Conservation (phyloP, 2,329 filamentous ascomycete species). For the Zymoseptoria passerinii region DNA sequence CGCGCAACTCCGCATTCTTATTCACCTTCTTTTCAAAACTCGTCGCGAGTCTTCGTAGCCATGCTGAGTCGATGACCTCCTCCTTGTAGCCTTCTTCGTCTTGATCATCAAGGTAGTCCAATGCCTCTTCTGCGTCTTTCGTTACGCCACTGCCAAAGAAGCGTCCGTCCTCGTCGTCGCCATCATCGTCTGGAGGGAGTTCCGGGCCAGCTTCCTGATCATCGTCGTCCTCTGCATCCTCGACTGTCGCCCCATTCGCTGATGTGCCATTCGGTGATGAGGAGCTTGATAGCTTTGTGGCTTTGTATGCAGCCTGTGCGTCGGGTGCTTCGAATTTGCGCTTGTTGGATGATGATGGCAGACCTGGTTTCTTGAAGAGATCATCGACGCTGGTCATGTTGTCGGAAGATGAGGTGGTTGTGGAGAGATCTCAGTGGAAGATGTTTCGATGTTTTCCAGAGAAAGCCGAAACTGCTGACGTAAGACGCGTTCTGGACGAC, state of each 20-base stretch:
- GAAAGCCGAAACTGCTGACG: not conserved
- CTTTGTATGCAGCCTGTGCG: conserved; percentile 53
- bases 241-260: conserved; percentile 38
- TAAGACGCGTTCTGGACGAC: not conserved
- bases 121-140: conserved; percentile 67
- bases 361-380: conserved; percentile 51
- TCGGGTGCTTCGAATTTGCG: conserved; percentile 51
- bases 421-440: not conserved
- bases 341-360: conserved; percentile 38
- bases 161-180: conserved; percentile 72
- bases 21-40: conserved; percentile 85
- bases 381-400: conserved; percentile 54
- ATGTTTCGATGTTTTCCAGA: not conserved
- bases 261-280: conserved; percentile 42
- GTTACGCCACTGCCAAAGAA: conserved; percentile 94
- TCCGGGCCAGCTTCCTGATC: conserved; percentile 32
- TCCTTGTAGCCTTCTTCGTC: conserved; percentile 47
- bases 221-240: conserved; percentile 50
- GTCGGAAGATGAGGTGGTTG: not conserved
- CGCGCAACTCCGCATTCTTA: conserved; percentile 82
- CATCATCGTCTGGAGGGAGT: conserved; percentile 40
- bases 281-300: conserved; percentile 44
- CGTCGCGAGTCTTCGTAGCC: conserved; percentile 73
- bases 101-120: conserved; percentile 76
- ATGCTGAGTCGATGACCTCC: conserved; percentile 73